Evolutionary conservation across 106 monocot species (phyloP), one percentile per base, ranked within the genome.

Genomic region (Allium sativum): DNA sequence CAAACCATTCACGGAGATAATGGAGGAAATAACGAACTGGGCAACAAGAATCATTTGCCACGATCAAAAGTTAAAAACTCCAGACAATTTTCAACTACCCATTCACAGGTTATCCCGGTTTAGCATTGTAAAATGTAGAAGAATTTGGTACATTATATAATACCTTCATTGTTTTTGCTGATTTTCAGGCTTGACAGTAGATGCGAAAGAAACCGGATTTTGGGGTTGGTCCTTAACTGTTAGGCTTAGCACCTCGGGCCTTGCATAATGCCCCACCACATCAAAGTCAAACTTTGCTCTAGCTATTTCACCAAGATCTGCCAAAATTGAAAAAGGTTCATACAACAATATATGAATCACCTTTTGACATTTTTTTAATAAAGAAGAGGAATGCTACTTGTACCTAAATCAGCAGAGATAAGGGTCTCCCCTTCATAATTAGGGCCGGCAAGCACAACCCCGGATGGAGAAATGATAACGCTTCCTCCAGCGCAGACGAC

Each of bases 281-380:
- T 98, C 96, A 40, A 98, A 98, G 63, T 69, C 91, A 68, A 98
- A 98, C 73, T 98, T 98, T 41, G 87, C 96, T 70, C 78, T 69
- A 10, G 80, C 82, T 59, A 98, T 98, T 51, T 98, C 91, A 19
- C 84, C 91, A 64, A 96, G 79, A 78, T 96, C 96, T 96, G 82
- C 76, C 55, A 55, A 7, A 7, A 44, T 45, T 21, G 14, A 57
- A 67, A 66, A 40, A 70, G 15, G 12, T 22, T 44, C 9, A 14
- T 21, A 55, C 17, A 6, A 55, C 21, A 0, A 20, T 31, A 31
- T 31, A 31, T 31, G 2, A 14, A 10, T 18, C 10, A 56, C 12
- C 12, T 56, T 11, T 56, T 21, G 1, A 12, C 1, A 10, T 4
- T 17, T 8, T 17, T 8, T 7, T 40, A 15, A 6, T 56, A 2